Conservation (phyloP, 139 green algal species). For the Haematococcus sp. region DNA sequence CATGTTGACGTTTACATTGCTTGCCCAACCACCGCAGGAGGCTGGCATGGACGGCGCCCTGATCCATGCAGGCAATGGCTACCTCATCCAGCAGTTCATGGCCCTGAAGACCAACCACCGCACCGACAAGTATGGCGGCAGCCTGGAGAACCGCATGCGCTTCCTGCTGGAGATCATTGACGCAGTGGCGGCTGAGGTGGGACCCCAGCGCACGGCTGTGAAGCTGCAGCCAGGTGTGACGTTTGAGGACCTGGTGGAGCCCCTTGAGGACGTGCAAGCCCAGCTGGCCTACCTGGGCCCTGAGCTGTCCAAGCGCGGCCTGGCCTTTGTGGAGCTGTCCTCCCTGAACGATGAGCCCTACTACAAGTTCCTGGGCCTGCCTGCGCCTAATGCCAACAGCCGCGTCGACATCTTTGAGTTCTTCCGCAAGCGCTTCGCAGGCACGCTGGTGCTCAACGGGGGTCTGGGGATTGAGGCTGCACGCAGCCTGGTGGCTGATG, state of each 20-base stretch:
- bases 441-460: no score
- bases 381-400: no score
- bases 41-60: neutral
- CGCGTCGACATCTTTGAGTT: no score
- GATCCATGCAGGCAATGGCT: conserved; percentile 71
- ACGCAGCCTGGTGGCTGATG: conserved; percentile 24
- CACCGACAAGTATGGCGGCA: conserved; percentile 61
- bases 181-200: conserved; percentile 22
- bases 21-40: neutral
- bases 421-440: no score
- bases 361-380: neutral
- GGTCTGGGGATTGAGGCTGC: no score
- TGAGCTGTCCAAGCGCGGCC: conserved; percentile 25
- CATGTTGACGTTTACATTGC: no score
- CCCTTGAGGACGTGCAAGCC: neutral
- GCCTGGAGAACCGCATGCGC: conserved; percentile 44
- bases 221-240: conserved; percentile 42
- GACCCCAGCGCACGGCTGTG: conserved; percentile 21
- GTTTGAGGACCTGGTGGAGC: conserved; percentile 38
- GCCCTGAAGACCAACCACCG: conserved; percentile 47
- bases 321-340: conserved; percentile 26
- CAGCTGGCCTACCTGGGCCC: conserved; percentile 27
- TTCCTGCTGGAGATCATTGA: conserved; percentile 7
- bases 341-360: conserved; percentile 19
- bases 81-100: conserved; percentile 70